Conservation (phyloP, 208 protist species). For the Leishmania aethiopica region DNA sequence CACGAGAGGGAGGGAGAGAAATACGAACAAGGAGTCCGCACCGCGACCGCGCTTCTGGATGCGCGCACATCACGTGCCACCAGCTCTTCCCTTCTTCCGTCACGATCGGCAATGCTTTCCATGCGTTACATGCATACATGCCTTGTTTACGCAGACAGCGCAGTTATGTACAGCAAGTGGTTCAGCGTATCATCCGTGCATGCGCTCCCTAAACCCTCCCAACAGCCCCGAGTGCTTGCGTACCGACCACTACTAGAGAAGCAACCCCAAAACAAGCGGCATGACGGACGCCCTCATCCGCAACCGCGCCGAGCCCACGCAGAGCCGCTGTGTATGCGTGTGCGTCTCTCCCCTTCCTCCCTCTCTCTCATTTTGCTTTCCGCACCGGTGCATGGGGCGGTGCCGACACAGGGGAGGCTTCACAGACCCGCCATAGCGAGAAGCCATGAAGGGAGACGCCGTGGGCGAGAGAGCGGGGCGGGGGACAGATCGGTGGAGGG, state of each 20-base stretch:
- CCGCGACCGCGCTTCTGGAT: background rate
- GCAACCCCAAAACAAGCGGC: background rate
- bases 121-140: background rate
- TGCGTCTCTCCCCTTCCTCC: background rate
- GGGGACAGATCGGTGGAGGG: background rate
- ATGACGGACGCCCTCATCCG: background rate
- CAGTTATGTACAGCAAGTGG: background rate
- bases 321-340: background rate
- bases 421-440: slow-evolving; percentile 7
- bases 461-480: background rate
- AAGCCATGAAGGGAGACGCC: slow-evolving; percentile 5
- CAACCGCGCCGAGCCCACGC: background rate
- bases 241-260: background rate
- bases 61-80: background rate
- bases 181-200: background rate
- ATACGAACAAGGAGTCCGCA: slow-evolving; percentile 8
- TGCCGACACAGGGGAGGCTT: background rate
- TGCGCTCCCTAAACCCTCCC: background rate
- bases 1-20: background rate
- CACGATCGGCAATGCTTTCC: background rate
- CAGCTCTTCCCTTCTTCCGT: background rate
- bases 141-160: background rate
- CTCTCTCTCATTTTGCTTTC: background rate
- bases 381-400: background rate
- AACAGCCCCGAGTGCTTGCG: background rate